A percentile compares a stretch with the other conserved stretches of the same genome.
Conservation (phyloP, 495 filamentous ascomycete species). For the Penicillium pancosmium region DNA sequence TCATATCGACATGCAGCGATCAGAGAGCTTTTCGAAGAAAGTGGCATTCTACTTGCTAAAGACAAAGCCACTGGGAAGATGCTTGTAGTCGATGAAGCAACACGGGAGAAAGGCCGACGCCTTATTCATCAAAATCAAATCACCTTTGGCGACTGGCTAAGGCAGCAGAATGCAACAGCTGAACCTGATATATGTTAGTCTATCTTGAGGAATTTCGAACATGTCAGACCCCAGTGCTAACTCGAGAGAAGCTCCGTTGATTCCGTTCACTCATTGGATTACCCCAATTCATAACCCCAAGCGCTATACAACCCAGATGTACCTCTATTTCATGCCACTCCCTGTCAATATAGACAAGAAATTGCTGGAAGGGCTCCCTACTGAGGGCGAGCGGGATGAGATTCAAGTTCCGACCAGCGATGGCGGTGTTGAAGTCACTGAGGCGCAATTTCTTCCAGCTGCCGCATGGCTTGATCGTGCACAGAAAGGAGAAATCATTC, state of each 20-base stretch:
- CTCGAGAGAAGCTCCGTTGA: conserved; percentile 53
- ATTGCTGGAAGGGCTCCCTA: conserved; percentile 32
- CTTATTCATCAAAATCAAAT: conserved; percentile 64
- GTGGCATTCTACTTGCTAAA: conserved; percentile 80
- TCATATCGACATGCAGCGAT: conserved; percentile 79
- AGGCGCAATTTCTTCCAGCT: conserved; percentile 73
- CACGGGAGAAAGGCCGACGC: conserved; percentile 66
- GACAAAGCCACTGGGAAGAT: conserved; percentile 46
- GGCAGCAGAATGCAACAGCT: conserved; percentile 58
- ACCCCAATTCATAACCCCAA: conserved; percentile 72
- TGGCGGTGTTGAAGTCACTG: conserved; percentile 82
- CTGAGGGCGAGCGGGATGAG: conserved; percentile 41
- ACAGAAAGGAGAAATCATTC: conserved; percentile 65
- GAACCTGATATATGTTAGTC: conserved; percentile 65
- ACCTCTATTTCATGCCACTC: conserved; percentile 87
- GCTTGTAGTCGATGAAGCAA: conserved; percentile 58
- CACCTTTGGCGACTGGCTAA: conserved; percentile 69
- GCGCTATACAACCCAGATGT: conserved; percentile 94
- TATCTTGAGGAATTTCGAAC: not conserved
- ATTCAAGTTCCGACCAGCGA: conserved; percentile 70
- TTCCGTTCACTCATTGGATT: conserved; percentile 91
- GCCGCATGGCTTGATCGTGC: conserved; percentile 68
- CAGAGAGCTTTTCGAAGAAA: conserved; percentile 93
- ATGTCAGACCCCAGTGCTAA: not conserved
- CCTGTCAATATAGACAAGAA: conserved; percentile 43